Conservation (phyloP, 805 yeast species). For the Alloascoidea africana region DNA sequence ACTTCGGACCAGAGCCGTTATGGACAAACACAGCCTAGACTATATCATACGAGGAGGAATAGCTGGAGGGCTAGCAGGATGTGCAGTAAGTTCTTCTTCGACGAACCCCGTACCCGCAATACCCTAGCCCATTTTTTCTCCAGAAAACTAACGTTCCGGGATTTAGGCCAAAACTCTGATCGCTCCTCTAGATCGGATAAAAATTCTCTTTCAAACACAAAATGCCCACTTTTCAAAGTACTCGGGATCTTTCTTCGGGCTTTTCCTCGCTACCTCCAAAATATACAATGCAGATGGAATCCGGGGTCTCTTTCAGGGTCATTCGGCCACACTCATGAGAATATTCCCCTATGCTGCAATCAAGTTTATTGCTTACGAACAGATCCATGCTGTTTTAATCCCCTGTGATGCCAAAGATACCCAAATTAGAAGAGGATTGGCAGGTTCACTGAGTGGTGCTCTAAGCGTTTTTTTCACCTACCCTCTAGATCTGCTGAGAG, state of each 20-base stretch:
- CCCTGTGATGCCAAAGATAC: conserved; percentile 68
- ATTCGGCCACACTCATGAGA: conserved; percentile 79
- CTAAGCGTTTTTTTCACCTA: conserved; percentile 79
- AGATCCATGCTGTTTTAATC: conserved; percentile 64
- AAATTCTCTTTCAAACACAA: conserved; percentile 87
- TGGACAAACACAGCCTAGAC: conserved; percentile 58
- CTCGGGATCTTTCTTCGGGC: conserved; percentile 68
- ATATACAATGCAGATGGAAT: conserved; percentile 61
- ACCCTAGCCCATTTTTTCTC: too few species aligned
- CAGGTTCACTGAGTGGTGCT: conserved; percentile 87
- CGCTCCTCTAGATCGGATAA: conserved; percentile 91
- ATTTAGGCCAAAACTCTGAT: conserved; percentile 68
- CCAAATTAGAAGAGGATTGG: conserved; percentile 59
- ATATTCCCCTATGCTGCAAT: conserved; percentile 96
- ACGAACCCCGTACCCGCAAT: too few species aligned
- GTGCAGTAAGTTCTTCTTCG: conserved; percentile 28
- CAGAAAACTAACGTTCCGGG: too few species aligned
- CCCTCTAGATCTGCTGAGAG: conserved; percentile 84
- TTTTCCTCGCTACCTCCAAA: conserved; percentile 52
- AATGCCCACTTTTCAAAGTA: conserved; percentile 76
- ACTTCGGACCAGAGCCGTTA: too few species aligned
- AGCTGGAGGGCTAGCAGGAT: conserved; percentile 93
- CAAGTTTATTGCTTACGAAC: conserved; percentile 93
- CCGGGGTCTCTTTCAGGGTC: conserved; percentile 84
- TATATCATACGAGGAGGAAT: conserved; percentile 74